These are phyloP conservation scores for Tetracladium marchalianum DNA, from an alignment of 495 filamentous ascomycete species.

Conservation along the genomic window DNA sequence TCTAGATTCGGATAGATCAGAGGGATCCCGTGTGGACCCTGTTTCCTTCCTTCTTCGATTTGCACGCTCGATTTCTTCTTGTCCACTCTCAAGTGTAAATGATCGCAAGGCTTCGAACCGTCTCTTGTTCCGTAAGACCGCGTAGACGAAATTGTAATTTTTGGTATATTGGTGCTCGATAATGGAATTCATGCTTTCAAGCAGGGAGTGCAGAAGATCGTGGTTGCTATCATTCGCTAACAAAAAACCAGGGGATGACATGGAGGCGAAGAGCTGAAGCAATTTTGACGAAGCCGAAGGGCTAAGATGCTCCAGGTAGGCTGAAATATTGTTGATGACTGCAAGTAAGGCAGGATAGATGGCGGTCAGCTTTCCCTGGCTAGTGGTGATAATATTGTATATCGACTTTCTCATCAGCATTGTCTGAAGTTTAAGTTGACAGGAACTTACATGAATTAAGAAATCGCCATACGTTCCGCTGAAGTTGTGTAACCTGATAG, in stretches of 20 bases:
- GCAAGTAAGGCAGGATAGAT: constrained; percentile 90
- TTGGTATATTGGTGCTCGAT: constrained; percentile 83
- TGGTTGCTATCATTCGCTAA: constrained; percentile 94
- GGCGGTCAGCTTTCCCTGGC: constrained; percentile 82
- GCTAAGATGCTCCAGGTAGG: constrained; percentile 70
- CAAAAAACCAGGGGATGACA: constrained; percentile 93
- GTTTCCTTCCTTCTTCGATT: constrained; percentile 66
- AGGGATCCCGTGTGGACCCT: constrained; percentile 22
- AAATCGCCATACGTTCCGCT: constrained; percentile 90
- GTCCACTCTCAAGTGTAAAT: constrained; percentile 92
- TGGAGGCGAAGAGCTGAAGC: constrained; percentile 81
- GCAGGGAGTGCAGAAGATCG: constrained; percentile 63
- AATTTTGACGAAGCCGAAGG: constrained; percentile 69
- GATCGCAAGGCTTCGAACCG: constrained; percentile 80
- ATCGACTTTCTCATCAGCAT: constrained; percentile 60
- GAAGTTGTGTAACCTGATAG: constrained; percentile 74
- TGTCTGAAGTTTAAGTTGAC: neutral
- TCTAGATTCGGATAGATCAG: constrained; percentile 35
- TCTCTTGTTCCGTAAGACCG: constrained; percentile 68
- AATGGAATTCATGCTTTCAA: constrained; percentile 87
- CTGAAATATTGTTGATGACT: constrained; percentile 84
- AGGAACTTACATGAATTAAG: constrained; percentile 67
- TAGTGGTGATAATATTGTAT: constrained; percentile 82
- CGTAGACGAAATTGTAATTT: constrained; percentile 77
- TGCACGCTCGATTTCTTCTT: constrained; percentile 82